Base-by-base conservation (phyloP, 768 basidiomycete species). In the Suillus subluteus region DNA sequence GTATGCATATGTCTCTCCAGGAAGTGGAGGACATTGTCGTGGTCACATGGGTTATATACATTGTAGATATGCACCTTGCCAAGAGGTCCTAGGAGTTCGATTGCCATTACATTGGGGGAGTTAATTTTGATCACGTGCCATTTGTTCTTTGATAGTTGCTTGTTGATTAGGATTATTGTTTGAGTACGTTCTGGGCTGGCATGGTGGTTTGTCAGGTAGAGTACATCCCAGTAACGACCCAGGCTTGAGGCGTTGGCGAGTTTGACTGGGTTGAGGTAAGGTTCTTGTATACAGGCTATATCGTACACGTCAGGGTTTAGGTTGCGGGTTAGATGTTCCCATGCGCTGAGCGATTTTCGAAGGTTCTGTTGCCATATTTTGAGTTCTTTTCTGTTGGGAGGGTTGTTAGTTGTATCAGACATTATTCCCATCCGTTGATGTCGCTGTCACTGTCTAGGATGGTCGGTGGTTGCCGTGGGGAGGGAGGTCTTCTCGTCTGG, bases 241-340 rank as follows among this genome's bases (percentile, higher is more conserved):
- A 65, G 62, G 1, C 65, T 67, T 7, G 75, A 70, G 13, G 69
- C 40, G 1, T 66, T 61, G 2, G 69, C 58, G 64, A 64, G 64
- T 0, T 65, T 65, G 0, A 67, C 56, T 0, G 30, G 48, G 65
- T 76, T 73, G 8, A 78, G 67, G 67, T 79, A 74, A 7, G 80
- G 82, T 72, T 83, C 82, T 66, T 83, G 81, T 15, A 82, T 43
- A 4, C 71, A 23, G 5, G 35, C 35, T 35, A 35, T 5, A 35
- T 35, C 35, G 8, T 35, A 35, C 4, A 35, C 4, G 4, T 35
- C 35, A 6, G 35, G 35, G 35, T 35, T 5, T 5, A 35, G 35
- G 0, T 52, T 61, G 35, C 69, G 18, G 2, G 72, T 16, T 1
- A 74, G 41, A 23, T 66, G 48, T 2, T 35, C 44, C 56, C 70